Base-by-base conservation (phyloP, 192 early-diverging fungal genomes). In the Backusella sp. region DNA sequence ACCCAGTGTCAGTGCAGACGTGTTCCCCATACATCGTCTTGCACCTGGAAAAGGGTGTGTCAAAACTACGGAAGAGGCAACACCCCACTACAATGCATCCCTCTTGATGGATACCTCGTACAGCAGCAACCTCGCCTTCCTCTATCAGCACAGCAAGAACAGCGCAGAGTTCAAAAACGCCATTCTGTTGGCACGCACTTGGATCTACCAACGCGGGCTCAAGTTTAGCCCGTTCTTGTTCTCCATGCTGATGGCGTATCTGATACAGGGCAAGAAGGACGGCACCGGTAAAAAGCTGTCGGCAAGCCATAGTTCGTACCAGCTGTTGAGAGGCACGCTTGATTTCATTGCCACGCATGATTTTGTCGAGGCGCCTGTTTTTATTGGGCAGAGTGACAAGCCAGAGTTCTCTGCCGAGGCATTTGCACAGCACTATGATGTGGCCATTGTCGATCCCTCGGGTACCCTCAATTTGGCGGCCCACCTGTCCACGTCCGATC, bases 41-140 rank as follows among this genome's bases (percentile, higher is more conserved):
- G 87, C 92, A 14, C 96, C 96, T 17, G 86, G 79, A 8, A 90
- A 94, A 73, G 96, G 95, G 85, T 90, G 92, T 83, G 91, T 98
- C 36, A 90, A 96, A 15, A 85, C 89, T 4, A 71, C 83, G 19
- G 83, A 80, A n/a, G 69, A 83, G 12, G 79, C 96, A 0, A 99
- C 97, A 21, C 95, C 96, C 32, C 93, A 91, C 68, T 98, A 98
- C 87, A 99, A 97, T 82, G 88, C 93, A 1, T 86, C 91, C 6
- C 73, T 99, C 37, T 83, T 96, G 67, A 82, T 85, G 72, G 98
- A 99, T 72, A 91, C 91, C 19, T 77, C 88, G 73, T 85, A 91
- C 56, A 86, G 93, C 12, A 78, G 90, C 23, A 93, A 96, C 84
- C 85, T 97, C 83, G 89, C 91, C 68, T 90, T 90, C 49, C 81